Conservation (phyloP, 345 rosid species). For the Citrus cavaleriei region DNA sequence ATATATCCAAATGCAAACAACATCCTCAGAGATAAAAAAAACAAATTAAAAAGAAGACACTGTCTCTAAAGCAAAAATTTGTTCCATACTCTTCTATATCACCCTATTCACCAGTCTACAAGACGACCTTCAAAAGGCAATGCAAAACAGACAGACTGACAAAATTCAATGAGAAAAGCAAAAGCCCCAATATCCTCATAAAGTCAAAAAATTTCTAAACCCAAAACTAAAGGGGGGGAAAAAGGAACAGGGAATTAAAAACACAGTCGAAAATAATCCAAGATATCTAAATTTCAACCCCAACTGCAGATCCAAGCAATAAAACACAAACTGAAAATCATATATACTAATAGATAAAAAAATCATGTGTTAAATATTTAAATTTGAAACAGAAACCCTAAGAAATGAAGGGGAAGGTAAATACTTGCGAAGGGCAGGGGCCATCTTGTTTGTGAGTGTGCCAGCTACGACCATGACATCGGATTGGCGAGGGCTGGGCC, state of each 20-base stretch:
- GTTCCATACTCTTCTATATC: background rate
- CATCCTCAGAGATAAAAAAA: background rate
- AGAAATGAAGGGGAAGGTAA: background rate
- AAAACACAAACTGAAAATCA: background rate
- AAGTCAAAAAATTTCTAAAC: background rate
- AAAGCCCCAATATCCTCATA: background rate
- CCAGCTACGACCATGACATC: slow-evolving; percentile 99
- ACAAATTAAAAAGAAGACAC: background rate
- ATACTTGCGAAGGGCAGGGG: slow-evolving; percentile 98
- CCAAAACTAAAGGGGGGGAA: background rate
- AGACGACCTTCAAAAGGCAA: background rate
- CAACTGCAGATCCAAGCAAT: background rate
- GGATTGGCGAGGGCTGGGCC: slow-evolving; percentile 98
- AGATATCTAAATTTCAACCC: background rate
- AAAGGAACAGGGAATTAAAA: background rate
- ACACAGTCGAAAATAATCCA: background rate
- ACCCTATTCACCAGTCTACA: background rate
- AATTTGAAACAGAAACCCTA: slow-evolving; percentile 12
- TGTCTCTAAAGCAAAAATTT: too few species aligned
- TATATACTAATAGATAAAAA: background rate
- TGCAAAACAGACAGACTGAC: background rate
- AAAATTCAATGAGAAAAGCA: background rate
- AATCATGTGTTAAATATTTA: background rate
- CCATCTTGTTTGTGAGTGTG: slow-evolving; percentile 99
- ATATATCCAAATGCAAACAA: background rate